Evolutionary conservation across 2,329 filamentous ascomycete species (phyloP), one percentile per base, ranked within the genome.

Genomic region (Aspergillus sp.): DNA sequence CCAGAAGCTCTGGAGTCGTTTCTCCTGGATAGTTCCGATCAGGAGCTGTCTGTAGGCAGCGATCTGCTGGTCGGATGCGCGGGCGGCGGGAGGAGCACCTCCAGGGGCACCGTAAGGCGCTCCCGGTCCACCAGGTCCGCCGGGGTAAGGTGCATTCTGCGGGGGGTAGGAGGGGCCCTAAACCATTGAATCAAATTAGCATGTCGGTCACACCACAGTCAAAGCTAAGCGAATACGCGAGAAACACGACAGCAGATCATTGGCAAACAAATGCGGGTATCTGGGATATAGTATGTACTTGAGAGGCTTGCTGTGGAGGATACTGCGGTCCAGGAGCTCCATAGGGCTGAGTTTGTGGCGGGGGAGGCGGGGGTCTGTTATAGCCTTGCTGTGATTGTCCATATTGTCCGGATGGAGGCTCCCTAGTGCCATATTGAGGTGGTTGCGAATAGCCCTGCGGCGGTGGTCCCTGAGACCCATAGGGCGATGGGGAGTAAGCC

Each of bases 1-100:
- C 67, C 86, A 87, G 75, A 88, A 86, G 54, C 69, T 71, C 63
- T 87, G 82, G 10, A 88, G 75, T 11, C 80, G 74, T 72, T 87
- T 87, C 76, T 88, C 85, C 68, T 85, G 84, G 65, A 88, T 83
- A 4, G 82, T 82, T 39, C 74, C 72, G 64, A 84, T 78, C 48
- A 88, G 74, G 11, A 84, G 74, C 64, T 84, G 81, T 72, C 85
- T 84, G 75, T 87, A 88, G 10, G 79, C 82, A 32, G 75, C 77
- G 30, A 84, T 71, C 58, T 86, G 81, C 54, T 81, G 79, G n/a
- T 81, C 79, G 15, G 76, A 79, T 10, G 76, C 77, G 59, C 76
- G 80, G 25, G 72, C 73, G 48, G 73, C 72, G 36, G 70, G 70
- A 25, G 68, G 63, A 7, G 59, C 66, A 8, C 60, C 66, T 8